Evolutionary conservation across 208 protist species (phyloP), one percentile per base, ranked within the genome.

Genomic region (Borovskyia barvae): DNA sequence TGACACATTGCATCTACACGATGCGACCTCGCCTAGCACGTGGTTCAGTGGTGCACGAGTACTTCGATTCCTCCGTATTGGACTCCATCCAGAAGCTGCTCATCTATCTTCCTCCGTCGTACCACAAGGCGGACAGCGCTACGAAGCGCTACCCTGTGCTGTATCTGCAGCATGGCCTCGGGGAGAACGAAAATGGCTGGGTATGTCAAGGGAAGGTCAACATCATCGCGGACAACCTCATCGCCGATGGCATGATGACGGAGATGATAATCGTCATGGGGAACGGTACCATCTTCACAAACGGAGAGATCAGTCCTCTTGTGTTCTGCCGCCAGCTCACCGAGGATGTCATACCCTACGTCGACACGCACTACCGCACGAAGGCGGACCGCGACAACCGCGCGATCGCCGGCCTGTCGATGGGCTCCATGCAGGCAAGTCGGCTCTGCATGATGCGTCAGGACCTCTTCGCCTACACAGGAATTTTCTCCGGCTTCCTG

Each of bases 211-310:
- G 57, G 29, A 77, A 77, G 51, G 11, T 63, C 17, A 72, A 67
- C 49, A 12, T 68, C 19, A 75, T 75, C 24, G 67, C 67, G 0
- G 67, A 75, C 55, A 75, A 75, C 51, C 58, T 75, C 32, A 70
- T 71, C 39, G n/a, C 40, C 22, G 43, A 43, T 20, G 56, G 49
- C 41, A 37, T 26, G 33, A 59, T 60, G 29, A 39, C 35, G 26
- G 46, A 62, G 14, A 70, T 62, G 39, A 65, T 66, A 39, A 61
- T 76, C 32, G 56, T 66, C 6, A 57, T 76, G 45, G 49, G 62
- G 15, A 66, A 66, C 35, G 56, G 62, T 22, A 71, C 58, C 47
- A 47, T 76, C 24, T 53, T 41, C 39, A 30, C n/a, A 14, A 41
- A 52, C 37, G 50, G 39, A 6, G 22, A 9, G 26, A 42, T 59